phyloP scores from a whole-genome alignment of 1,139 yeast genomes.

The Zhuliangozyma blackwelliae region DNA sequence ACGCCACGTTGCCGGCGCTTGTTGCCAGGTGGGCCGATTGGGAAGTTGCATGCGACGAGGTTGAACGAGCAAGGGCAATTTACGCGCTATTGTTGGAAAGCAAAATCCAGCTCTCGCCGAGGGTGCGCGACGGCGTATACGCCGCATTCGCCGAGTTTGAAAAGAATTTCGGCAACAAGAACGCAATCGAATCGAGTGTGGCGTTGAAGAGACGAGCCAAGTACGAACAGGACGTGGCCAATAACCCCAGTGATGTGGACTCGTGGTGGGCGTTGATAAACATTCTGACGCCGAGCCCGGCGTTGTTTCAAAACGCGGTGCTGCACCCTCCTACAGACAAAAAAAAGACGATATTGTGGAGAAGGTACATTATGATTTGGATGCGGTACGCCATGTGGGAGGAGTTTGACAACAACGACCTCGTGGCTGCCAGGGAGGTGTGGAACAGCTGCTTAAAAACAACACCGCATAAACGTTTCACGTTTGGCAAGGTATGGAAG shows the following conservation, averaged over 20 bases:
- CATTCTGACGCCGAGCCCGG: slow-evolving; percentile 26
- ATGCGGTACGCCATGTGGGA: slow-evolving; percentile 60
- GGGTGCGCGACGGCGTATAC: slow-evolving; percentile 37
- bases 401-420: slow-evolving; percentile 41
- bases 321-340: slow-evolving; percentile 26
- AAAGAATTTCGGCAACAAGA: slow-evolving; percentile 56
- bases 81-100: slow-evolving; percentile 47
- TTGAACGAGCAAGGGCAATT: slow-evolving; percentile 65
- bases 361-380: slow-evolving; percentile 68
- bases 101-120: slow-evolving; percentile 33
- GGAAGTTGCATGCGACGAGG: slow-evolving; percentile 63
- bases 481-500: slow-evolving; percentile 75
- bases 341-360: slow-evolving; percentile 53
- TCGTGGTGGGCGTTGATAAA: slow-evolving; percentile 76
- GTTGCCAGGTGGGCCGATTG: slow-evolving; percentile 59
- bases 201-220: slow-evolving; percentile 49
- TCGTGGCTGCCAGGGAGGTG: slow-evolving; percentile 37
- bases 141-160: slow-evolving; percentile 56
- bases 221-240: slow-evolving; percentile 45
- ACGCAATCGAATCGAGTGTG: slow-evolving; percentile 51
- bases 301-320: slow-evolving; percentile 45
- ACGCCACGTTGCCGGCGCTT: slow-evolving; percentile 22
- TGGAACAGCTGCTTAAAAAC: slow-evolving; percentile 48
- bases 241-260: slow-evolving; percentile 60
- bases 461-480: slow-evolving; percentile 56